phyloP scores from a whole-genome alignment of 1,139 yeast species.

The Geotrichum siamense region DNA sequence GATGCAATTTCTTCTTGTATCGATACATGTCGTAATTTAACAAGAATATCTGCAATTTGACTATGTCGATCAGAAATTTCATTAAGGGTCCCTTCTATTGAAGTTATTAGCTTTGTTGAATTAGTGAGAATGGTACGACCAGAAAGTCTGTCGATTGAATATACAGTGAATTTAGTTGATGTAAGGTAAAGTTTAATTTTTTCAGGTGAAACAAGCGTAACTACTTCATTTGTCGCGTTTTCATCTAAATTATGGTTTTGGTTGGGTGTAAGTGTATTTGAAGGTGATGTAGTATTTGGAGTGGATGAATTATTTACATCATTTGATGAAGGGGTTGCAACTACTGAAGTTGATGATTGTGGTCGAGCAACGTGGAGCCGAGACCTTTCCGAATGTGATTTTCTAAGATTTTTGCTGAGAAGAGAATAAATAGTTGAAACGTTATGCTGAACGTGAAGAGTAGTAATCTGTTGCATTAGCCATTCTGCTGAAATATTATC shows the following conservation, averaged over 20 bases:
- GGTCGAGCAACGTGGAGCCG: constrained; percentile 3
- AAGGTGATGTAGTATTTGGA: constrained; percentile 9
- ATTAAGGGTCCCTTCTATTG: constrained; percentile 31
- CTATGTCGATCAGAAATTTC: constrained; percentile 26
- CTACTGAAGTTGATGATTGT: not conserved
- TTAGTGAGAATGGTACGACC: constrained; percentile 32
- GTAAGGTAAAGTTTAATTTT: constrained; percentile 26
- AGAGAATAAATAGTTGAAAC: constrained; percentile 24
- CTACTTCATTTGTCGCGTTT: constrained; percentile 9
- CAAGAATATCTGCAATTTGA: constrained; percentile 26
- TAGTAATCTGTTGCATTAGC: constrained; percentile 27
- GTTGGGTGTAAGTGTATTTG: constrained; percentile 3
- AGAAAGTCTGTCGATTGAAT: constrained; percentile 30
- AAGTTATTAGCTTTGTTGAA: constrained; percentile 27
- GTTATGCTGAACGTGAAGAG: constrained; percentile 28
- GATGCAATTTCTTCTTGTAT: constrained; percentile 31
- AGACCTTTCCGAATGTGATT: constrained; percentile 7
- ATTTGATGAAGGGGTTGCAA: constrained; percentile 6
- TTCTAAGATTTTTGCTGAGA: constrained; percentile 17
- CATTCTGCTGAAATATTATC: constrained; percentile 27
- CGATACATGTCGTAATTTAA: constrained; percentile 29
- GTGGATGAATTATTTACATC: not conserved
- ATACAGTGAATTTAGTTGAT: constrained; percentile 24
- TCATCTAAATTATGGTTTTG: constrained; percentile 1
- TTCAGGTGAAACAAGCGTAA: constrained; percentile 19